phyloP scores from a whole-genome alignment of 2,329 filamentous ascomycete genomes.

The Cladosporium velox region DNA sequence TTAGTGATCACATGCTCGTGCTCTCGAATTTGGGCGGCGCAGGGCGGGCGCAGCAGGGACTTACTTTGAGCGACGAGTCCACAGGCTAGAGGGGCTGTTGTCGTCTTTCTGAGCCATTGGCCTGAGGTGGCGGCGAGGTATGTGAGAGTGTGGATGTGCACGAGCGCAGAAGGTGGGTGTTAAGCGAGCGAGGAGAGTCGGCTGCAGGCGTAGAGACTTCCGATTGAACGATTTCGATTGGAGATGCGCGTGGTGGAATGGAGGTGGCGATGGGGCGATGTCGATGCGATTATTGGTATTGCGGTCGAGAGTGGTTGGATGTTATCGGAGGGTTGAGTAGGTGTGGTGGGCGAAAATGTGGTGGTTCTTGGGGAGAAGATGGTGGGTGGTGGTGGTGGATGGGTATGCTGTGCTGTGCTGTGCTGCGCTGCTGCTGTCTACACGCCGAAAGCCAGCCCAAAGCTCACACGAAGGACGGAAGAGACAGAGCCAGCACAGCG shows the following conservation, averaged over 20 bases:
- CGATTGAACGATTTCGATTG: constrained; percentile 13
- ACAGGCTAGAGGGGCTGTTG: constrained; percentile 51
- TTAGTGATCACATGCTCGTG: constrained; percentile 25
- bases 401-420: constrained; percentile 1
- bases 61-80: constrained; percentile 83
- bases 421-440: constrained; percentile 9
- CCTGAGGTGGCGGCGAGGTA: constrained; percentile 12
- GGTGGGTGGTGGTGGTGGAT: constrained; percentile 14
- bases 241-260: constrained; percentile 5
- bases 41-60: constrained; percentile 35
- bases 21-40: constrained; percentile 10
- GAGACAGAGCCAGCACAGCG: constrained; percentile 21
- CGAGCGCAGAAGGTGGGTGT: constrained; percentile 16
- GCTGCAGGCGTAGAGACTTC: constrained; percentile 18
- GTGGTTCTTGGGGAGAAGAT: neutral
- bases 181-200: constrained; percentile 18
- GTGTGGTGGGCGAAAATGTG: constrained; percentile 9
- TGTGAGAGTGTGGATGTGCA: constrained; percentile 8
- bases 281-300: neutral
- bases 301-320: neutral
- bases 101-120: constrained; percentile 39
- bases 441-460: constrained; percentile 9
- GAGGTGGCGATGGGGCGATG: neutral
- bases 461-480: constrained; percentile 14
- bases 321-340: constrained; percentile 1